A percentile compares a stretch with the other conserved stretches of the same genome.
Conservation (phyloP, 1,284 basidiomycete genomes). For the Peniophora sp. region DNA sequence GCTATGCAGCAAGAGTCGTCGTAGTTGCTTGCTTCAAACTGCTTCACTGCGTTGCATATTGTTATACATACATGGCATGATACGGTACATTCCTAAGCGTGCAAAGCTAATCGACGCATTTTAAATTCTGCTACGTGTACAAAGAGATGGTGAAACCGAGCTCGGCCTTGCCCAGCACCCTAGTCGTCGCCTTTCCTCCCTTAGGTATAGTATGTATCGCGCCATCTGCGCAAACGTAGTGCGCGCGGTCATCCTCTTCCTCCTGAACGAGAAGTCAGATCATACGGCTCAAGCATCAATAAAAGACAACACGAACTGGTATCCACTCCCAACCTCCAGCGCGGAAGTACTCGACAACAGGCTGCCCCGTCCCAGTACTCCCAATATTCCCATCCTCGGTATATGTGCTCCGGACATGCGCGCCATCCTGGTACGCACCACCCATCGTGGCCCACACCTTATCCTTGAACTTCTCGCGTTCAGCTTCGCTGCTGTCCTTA, state of each 20-base stretch:
- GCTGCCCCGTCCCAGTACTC: conserved; percentile 35
- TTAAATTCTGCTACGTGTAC: conserved; percentile 22
- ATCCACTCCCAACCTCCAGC: conserved; percentile 81
- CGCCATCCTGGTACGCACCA: conserved; percentile 67
- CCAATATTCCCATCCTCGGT: conserved; percentile 34
- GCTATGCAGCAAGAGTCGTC: conserved; percentile 48
- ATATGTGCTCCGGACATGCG: conserved; percentile 61
- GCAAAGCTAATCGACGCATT: too few species aligned
- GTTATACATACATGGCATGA: not conserved
- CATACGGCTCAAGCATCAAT: not conserved
- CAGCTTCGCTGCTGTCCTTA: conserved; percentile 29
- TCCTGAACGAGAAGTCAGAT: conserved; percentile 31
- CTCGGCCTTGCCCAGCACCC: conserved; percentile 22
- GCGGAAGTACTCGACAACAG: conserved; percentile 76
- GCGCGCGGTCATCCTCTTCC: conserved; percentile 45
- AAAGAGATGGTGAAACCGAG: conserved; percentile 35
- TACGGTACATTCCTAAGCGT: not conserved
- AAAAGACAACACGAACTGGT: conserved; percentile 47
- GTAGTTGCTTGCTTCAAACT: conserved; percentile 3
- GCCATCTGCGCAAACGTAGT: conserved; percentile 71
- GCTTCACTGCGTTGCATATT: conserved; percentile 1
- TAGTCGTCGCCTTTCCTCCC: conserved; percentile 49
- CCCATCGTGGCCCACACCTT: conserved; percentile 47
- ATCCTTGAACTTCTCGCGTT: conserved; percentile 36
- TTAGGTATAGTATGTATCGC: conserved; percentile 49